Evolutionary conservation across 2,329 filamentous ascomycete genomes (phyloP), one percentile per base, ranked within the genome.

Genomic region (Cadophora gregata): DNA sequence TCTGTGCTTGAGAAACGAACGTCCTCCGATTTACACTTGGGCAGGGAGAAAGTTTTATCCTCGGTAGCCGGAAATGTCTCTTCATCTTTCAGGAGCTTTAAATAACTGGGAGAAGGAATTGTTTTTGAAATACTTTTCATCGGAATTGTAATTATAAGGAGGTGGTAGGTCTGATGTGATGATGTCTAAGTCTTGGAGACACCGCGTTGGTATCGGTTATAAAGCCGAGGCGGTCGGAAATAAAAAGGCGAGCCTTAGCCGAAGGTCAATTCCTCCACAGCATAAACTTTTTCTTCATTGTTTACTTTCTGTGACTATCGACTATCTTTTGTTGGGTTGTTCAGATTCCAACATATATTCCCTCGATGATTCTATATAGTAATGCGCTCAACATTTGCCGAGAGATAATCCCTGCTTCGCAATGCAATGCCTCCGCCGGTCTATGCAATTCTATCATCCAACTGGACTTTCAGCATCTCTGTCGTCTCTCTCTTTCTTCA

Each of bases 1-100:
- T 66, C 64, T 63, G 53, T 4, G 61, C 42, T 21, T 73, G 10
- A 85, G 59, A 62, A 1, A 68, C 21, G 25, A 64, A 65, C 1
- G 36, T 53, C 58, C 63, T 66, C 16, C 59, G 31, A 16, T 58
- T 36, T 33, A 19, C 33, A 53, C 12, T 19, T 56, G 31, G 31
- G 21, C 16, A 6, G 25, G 21, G 21, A 2, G 21, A 25, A 16
- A 3, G 8, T 19, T 16, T 38, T 33, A n/a, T 8, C 8, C 33
- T 58, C 21, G 31, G 9, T 8, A 38, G 19, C 24, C 14, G n/a
- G 9, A 4, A 38, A 42, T 1, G 16, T 24, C 14, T 53, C 19
- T 47, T 21, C 42, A 47, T 47, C 7, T 3, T 47, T 36, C 31
- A 36, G 5, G 31, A 36, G 7, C 6, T 8, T 47, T 21, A 47